Conservation (phyloP, 2,329 filamentous ascomycete species). For the Zymoseptoria crescenta region DNA sequence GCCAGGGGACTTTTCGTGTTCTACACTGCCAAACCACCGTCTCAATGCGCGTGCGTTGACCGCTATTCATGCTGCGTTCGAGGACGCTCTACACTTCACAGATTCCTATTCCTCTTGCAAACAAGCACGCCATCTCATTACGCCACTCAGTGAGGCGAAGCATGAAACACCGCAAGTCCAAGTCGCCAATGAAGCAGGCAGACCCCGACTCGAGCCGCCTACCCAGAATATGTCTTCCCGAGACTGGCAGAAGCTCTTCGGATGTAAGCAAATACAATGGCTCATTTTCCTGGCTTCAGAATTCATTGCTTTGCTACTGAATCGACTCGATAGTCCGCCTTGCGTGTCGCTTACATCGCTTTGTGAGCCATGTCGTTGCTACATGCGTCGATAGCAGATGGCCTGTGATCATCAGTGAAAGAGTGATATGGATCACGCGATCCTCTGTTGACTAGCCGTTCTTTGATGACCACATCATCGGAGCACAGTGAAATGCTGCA, state of each 20-base stretch:
- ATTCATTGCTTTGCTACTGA: neutral
- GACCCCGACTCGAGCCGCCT: neutral
- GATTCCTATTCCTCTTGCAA: neutral
- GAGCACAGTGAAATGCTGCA: neutral
- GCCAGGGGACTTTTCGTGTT: neutral
- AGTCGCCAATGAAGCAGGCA: neutral
- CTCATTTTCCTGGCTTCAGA: neutral
- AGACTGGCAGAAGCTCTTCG: neutral
- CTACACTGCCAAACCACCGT: neutral
- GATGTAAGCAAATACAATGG: neutral
- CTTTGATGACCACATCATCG: neutral
- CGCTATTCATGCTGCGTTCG: too few relatives aligned
- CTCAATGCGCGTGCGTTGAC: neutral
- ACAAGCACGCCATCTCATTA: neutral
- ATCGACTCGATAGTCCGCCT: too few relatives aligned
- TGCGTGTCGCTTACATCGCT: too few relatives aligned
- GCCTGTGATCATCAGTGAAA: too few relatives aligned
- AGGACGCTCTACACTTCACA: too few relatives aligned
- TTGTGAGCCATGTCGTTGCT: too few relatives aligned
- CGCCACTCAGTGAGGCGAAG: neutral
- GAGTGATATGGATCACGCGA: neutral
- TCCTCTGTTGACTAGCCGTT: neutral
- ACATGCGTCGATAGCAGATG: too few relatives aligned
- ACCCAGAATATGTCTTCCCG: neutral
- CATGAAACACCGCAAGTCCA: neutral